phyloP scores from a whole-genome alignment of 208 protist species.

The Tritrichomonas foetus region DNA sequence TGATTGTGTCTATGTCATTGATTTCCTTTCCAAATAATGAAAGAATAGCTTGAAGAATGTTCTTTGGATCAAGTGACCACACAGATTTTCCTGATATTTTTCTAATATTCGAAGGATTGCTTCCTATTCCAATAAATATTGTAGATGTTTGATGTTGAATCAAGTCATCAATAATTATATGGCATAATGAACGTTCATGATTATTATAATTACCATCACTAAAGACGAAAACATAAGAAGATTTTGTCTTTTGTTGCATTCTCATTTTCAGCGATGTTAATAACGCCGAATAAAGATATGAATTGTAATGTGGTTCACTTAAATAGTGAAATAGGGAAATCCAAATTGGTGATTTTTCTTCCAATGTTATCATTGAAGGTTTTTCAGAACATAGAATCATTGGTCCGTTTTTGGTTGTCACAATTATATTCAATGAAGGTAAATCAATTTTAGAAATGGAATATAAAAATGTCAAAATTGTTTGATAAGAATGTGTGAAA shows the following conservation, averaged over 20 bases:
- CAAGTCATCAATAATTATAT: too few species aligned
- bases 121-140: too few species aligned
- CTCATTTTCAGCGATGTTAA: background rate
- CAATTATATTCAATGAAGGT: background rate
- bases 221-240: background rate
- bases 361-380: background rate
- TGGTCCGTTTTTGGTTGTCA: background rate
- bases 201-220: background rate
- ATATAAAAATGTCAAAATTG: background rate
- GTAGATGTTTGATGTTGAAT: too few species aligned
- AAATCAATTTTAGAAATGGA: background rate
- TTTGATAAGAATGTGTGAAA: background rate
- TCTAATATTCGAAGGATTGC: too few species aligned
- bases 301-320: background rate
- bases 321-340: background rate
- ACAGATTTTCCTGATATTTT: too few species aligned
- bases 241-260: background rate
- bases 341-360: background rate
- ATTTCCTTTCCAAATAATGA: too few species aligned
- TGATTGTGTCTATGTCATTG: too few species aligned
- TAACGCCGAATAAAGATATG: background rate
- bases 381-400: background rate
- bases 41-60: too few species aligned
- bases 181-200: too few species aligned
- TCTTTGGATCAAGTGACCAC: too few species aligned